Conservation (phyloP, 2,329 filamentous ascomycete genomes). For the Trichoderma brevicompactum region DNA sequence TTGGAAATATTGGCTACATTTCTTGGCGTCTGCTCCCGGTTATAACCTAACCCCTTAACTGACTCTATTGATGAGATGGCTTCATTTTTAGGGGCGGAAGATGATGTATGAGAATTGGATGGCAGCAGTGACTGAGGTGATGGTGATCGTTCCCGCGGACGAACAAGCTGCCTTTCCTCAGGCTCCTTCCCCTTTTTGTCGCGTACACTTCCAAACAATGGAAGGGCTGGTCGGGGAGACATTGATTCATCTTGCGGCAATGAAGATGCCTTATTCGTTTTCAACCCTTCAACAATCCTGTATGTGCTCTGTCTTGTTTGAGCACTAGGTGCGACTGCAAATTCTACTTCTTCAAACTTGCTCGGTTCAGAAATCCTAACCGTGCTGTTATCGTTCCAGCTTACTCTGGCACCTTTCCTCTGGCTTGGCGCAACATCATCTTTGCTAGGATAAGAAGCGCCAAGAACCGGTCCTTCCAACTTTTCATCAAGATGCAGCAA, state of each 20-base stretch:
- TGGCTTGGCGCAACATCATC: conserved; percentile 49
- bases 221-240: conserved; percentile 74
- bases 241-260: conserved; percentile 69
- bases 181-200: conserved; percentile 61
- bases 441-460: conserved; percentile 34
- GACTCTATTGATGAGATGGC: conserved; percentile 38
- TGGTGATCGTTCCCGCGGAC: conserved; percentile 44
- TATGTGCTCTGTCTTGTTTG: conserved; percentile 57
- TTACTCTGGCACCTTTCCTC: conserved; percentile 73
- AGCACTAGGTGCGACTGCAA: conserved; percentile 43
- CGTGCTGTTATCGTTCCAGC: conserved; percentile 73
- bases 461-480: conserved; percentile 49
- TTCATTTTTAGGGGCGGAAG: background rate
- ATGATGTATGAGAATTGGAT: background rate
- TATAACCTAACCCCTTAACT: conserved; percentile 63
- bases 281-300: conserved; percentile 51
- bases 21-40: conserved; percentile 59
- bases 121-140: conserved; percentile 4
- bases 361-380: conserved; percentile 56
- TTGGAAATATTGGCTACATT: conserved; percentile 61
- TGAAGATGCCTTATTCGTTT: conserved; percentile 50
- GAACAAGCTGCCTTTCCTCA: conserved; percentile 62
- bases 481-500: conserved; percentile 50
- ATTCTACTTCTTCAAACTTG: conserved; percentile 42
- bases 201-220: conserved; percentile 75